Conservation (phyloP, 176 grass and related monocot species). For the Areca catechu region DNA sequence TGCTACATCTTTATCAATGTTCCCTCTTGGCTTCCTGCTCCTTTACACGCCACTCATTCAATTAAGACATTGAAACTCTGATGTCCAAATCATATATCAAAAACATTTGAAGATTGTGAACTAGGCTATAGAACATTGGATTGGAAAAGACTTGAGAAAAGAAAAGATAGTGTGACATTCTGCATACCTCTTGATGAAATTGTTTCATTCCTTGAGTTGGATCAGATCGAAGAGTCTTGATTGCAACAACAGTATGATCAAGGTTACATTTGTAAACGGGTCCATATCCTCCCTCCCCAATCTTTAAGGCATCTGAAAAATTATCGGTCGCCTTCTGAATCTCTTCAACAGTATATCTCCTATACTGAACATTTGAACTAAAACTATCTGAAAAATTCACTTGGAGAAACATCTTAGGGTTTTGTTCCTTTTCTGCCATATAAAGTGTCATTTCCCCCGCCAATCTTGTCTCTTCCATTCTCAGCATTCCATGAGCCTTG, state of each 20-base stretch:
- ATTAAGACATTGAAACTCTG: too few species aligned
- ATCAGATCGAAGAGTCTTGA: constrained; percentile 67
- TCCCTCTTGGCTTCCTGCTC: too few species aligned
- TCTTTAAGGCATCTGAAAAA: constrained; percentile 47
- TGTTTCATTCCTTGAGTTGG: constrained; percentile 67
- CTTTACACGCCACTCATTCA: too few species aligned
- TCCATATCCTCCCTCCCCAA: constrained; percentile 86
- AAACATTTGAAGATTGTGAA: too few species aligned
- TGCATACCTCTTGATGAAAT: constrained; percentile 80
- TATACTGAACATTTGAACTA: constrained; percentile 44
- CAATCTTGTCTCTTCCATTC: not conserved
- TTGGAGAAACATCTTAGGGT: constrained; percentile 4
- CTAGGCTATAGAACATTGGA: too few species aligned
- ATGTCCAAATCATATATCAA: too few species aligned
- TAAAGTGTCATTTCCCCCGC: constrained; percentile 15
- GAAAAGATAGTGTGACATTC: not conserved
- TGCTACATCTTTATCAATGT: too few species aligned
- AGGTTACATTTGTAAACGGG: constrained; percentile 76
- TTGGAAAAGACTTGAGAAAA: too few species aligned
- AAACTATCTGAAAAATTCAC: constrained; percentile 48
- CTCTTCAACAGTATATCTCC: constrained; percentile 44
- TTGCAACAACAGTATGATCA: constrained; percentile 42
- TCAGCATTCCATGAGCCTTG: not conserved
- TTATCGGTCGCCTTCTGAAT: constrained; percentile 28
- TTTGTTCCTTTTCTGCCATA: constrained; percentile 9